Evolutionary conservation across 208 protist species (phyloP), one percentile per base, ranked within the genome.

Genomic region (Leishmania gerbilli): DNA sequence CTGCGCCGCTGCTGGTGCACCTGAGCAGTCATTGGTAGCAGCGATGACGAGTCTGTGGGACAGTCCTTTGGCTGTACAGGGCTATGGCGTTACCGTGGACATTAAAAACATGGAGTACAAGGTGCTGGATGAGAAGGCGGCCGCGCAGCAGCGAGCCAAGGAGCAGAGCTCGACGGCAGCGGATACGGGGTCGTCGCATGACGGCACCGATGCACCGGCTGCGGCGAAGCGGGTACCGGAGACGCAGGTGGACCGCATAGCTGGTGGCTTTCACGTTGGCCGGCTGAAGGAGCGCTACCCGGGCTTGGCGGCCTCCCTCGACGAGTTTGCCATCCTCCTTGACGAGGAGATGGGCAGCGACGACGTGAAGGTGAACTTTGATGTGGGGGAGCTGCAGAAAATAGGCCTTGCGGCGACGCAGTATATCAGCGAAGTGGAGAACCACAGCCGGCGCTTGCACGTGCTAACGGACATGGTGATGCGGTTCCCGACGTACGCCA

Each of bases 81-180:
- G 99, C 34, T 99, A 99, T 83, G 99, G 98, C 31, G 96, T 98
- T 9, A 98, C 98, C 65, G 88, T 99, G 17, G 95, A 97, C 37
- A 89, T 99, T 60, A 99, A 99, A 77, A 99, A 93, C 82, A 97
- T 97, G 80, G 99, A 99, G 90, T 99, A 99, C 90, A 99, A 99
- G 77, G 96, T 93, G 42, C 81, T 99, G 17, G 97, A 99, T 84
- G 97, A 99, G 77, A 90, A 89, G 75, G 62, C 69, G 8, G 79
- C 82, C 1, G 74, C 67, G 31, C 71, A 77, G 80, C 76, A 79
- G 47, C 65, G 21, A 51, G 58, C 77, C 60, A 76, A 74, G 69
- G 80, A 76, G 62, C 79, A 74, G 74, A 79, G 8, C 40, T 42
- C 42, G 67, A 13, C 21, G 42, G 40, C 40, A 27, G 7, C 17